Base-by-base conservation (phyloP, 169 alveolate species). In the Babesia gibsoni region DNA sequence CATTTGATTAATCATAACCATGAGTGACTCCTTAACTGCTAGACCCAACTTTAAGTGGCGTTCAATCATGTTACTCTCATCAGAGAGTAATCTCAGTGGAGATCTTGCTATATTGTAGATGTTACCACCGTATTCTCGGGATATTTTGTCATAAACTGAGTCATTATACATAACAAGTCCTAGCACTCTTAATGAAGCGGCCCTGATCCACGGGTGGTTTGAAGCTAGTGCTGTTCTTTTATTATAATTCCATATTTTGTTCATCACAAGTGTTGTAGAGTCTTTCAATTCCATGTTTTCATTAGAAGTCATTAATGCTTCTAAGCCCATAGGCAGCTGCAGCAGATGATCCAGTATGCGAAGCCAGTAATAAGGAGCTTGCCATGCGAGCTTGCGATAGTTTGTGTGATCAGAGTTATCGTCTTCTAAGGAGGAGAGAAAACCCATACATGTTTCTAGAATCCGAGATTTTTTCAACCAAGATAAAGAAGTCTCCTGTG, bases 151-250 rank as follows among this genome's bases (percentile, higher is more conserved):
- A 32, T 45, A 61, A 29, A 27, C 72, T 1, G 56, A 5, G 1
- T 45, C 25, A 49, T 36, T 29, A 16, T n/a, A 25, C 43, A 75
- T 23, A 3, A 75, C 72, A 22, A 12, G 73, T 9, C 80, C 8
- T 6, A 75, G 20, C 32, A 61, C 29, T 16, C 84, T 63, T 32
- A 75, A 42, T 7, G 77, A 59, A n/a, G 84, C 73, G 16, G 80
- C 84, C 29, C 56, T 42, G 35, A 75, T 52, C 84, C 84, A 75
- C 23, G 84, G 84, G 29, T 75, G 84, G 14, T 37, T 64, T 8
- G 78, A 66, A 7, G 43, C 5, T 18, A 56, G 27, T 10, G 80
- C 84, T 5, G 29, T 5, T 8, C 37, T 29, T 18, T 65, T 29
- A 18, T 57, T 66, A 29, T 43, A 75, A 3, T 22, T 23, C 84